phyloP scores from a whole-genome alignment of 208 protist species.

The Wallacemonas sp. region DNA sequence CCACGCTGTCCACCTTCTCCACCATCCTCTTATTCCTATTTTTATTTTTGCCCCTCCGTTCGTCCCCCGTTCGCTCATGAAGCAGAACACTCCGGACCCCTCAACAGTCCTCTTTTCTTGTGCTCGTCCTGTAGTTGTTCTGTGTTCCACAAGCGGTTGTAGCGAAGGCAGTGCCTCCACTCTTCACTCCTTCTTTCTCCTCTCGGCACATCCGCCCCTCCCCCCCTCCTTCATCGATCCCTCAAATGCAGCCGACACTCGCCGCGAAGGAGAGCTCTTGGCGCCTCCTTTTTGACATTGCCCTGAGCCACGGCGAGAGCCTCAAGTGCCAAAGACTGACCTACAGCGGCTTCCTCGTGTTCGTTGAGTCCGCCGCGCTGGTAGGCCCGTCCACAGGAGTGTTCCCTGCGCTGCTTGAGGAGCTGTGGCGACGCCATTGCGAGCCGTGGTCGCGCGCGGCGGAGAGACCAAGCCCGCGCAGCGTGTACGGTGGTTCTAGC shows the following conservation, averaged over 20 bases:
- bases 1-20: too few species aligned
- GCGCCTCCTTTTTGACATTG: conserved; percentile 83
- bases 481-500: neutral
- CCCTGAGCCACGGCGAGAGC: conserved; percentile 72
- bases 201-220: neutral
- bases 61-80: neutral
- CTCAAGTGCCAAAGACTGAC: conserved; percentile 34
- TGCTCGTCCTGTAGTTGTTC: conserved; percentile 2
- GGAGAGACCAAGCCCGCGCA: neutral
- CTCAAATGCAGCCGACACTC: neutral
- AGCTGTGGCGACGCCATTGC: conserved; percentile 54
- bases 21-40: too few species aligned
- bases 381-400: conserved; percentile 64
- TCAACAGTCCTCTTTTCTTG: conserved; percentile 9
- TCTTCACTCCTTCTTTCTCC: conserved; percentile 4
- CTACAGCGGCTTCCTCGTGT: conserved; percentile 53
- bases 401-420: conserved; percentile 64
- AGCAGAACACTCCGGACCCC: too few species aligned
- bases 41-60: neutral
- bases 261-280: conserved; percentile 46
- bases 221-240: too few species aligned
- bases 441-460: neutral
- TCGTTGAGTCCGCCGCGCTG: conserved; percentile 58
- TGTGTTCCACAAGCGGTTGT: neutral
- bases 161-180: neutral